Evolutionary conservation across 495 filamentous ascomycete species (phyloP), one percentile per base, ranked within the genome.

Genomic region (Rhypophila decipiens): DNA sequence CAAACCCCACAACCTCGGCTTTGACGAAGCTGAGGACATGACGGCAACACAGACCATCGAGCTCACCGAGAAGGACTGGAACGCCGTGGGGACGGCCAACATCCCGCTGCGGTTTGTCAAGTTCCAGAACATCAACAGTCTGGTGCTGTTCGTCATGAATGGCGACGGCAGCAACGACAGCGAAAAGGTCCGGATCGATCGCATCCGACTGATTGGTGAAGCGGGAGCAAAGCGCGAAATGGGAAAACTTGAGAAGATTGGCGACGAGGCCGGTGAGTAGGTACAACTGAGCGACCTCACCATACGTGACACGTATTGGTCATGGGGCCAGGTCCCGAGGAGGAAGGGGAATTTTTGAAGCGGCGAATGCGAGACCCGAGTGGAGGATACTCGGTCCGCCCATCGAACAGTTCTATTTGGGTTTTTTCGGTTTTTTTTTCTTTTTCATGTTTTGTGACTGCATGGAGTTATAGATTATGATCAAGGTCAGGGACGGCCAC

Each of bases 191-290:
- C 80, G 91, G 34, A 60, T 98, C 19, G 93, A 98, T 64, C 73
- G 93, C 34, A 59, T 98, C 50, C 74, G 89, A 48, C 71, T 98
- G 29, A 83, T 96, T 58, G 93, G 93, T 27, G 93, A 96, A 68
- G 77, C 80, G n/a, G 90, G 91, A 11, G 87, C 94, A 76, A 94
- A 94, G 77, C 74, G 88, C 44, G 85, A 89, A 39, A 84, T 87
- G 78, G 93, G 90, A 42, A 95, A 95, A 75, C 69, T 98, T 54
- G 88, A 95, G 79, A 97, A 97, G 78, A 81, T 95, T 60, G 88
- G 85, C 10, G 86, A 95, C 59, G 83, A 88, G 63, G 65, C 71
- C 18, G 81, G 76, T 52, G 78, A 86, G 69, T 80, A 74, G 59
- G 27, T 7, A 13, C 7, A 7, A 31, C 7, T 13, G 27, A 31